Percentiles rank a stretch among this genome's conserved stretches.
These are phyloP conservation scores for Aureobasidium uvarum DNA, from an alignment of 2,329 filamentous ascomycete species.

Conservation along the genomic window DNA sequence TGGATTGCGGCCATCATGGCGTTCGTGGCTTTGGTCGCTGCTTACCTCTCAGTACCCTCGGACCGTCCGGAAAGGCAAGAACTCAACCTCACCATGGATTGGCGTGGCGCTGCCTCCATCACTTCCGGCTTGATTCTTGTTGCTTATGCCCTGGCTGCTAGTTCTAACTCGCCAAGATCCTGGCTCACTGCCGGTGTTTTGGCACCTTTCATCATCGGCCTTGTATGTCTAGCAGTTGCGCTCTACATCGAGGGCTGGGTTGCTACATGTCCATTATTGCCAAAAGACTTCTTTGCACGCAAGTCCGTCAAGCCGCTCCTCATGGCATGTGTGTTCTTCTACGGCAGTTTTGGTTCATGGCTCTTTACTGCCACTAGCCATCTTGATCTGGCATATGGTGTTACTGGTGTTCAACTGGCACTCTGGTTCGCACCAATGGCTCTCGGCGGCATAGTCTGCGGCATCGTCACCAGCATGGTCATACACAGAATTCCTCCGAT, in stretches of 20 bases:
- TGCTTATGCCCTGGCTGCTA: slow-evolving; percentile 39
- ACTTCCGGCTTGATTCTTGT: slow-evolving; percentile 39
- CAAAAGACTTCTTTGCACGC: slow-evolving; percentile 39
- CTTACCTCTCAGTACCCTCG: slow-evolving; percentile 38
- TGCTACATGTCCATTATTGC: slow-evolving; percentile 38
- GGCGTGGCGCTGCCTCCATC: slow-evolving; percentile 38
- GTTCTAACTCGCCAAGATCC: slow-evolving; percentile 33
- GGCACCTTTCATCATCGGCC: slow-evolving; percentile 35
- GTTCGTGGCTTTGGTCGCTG: slow-evolving; percentile 34
- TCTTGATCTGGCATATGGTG: slow-evolving; percentile 13
- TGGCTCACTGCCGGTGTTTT: slow-evolving; percentile 36
- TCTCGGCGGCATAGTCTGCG: slow-evolving; percentile 38
- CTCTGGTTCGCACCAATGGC: slow-evolving; percentile 40
- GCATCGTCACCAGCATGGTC: slow-evolving; percentile 36
- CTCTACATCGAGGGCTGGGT: slow-evolving; percentile 40
- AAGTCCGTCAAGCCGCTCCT: slow-evolving; percentile 37
- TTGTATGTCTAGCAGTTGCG: slow-evolving; percentile 33
- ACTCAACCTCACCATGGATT: slow-evolving; percentile 41
- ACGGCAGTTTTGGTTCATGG: slow-evolving; percentile 36
- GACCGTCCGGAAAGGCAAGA: slow-evolving; percentile 36
- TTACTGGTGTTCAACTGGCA: slow-evolving; percentile 36
- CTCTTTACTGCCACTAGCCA: slow-evolving; percentile 38
- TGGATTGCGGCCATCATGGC: slow-evolving; percentile 37
- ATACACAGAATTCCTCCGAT: slow-evolving; percentile 37
- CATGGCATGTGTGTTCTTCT: slow-evolving; percentile 40